phyloP scores from a whole-genome alignment of 2,329 filamentous ascomycete genomes.

The Pleoardoris graminearum region DNA sequence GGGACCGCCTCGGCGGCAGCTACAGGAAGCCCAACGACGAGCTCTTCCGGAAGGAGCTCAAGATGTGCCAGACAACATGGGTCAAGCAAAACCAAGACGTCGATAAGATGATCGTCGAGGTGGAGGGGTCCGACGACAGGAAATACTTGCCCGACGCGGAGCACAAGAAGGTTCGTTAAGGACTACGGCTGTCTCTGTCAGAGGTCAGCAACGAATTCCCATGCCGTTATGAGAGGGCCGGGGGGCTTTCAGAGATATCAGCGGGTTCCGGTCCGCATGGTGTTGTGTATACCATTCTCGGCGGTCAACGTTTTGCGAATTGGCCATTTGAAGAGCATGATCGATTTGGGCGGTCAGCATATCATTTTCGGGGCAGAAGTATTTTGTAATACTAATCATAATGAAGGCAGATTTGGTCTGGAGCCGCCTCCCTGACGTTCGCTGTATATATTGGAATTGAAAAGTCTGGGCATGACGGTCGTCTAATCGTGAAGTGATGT shows the following conservation, averaged over 20 bases:
- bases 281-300: background rate
- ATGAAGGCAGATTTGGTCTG: background rate
- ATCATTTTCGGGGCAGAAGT: background rate
- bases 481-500: background rate
- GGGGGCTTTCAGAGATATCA: background rate
- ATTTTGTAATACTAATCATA: constrained; percentile 1
- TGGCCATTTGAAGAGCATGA: background rate
- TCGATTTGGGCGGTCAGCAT: background rate
- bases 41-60: constrained; percentile 80
- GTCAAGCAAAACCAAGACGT: constrained; percentile 74
- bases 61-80: constrained; percentile 83
- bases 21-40: constrained; percentile 85
- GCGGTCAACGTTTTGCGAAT: background rate
- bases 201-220: background rate
- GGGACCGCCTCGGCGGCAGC: constrained; percentile 84
- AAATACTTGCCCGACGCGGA: constrained; percentile 43
- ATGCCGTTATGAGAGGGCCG: background rate
- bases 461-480: too few species aligned
- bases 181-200: background rate
- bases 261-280: background rate
- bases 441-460: background rate
- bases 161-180: constrained; percentile 47
- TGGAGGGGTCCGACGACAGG: constrained; percentile 62
- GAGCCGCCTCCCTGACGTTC: background rate
- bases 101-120: constrained; percentile 74